A percentile compares a stretch with the other conserved stretches of the same genome.
Evolutionary conservation across 495 filamentous ascomycete species (phyloP).

Genomic region (Staphylotrichum tortipilum): DNA sequence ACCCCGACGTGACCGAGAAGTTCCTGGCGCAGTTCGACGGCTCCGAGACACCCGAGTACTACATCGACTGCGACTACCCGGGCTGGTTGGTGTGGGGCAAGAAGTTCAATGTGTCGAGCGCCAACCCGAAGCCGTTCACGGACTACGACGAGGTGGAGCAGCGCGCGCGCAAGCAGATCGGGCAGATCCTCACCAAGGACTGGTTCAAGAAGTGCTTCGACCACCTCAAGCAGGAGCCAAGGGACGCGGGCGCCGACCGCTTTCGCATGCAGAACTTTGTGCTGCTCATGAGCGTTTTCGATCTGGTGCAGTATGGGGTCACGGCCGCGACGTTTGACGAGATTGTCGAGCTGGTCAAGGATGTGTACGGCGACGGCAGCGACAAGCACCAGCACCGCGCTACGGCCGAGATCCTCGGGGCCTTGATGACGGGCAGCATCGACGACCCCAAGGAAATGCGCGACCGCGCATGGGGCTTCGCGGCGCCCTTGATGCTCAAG

Average conservation of each 20-base stretch:
- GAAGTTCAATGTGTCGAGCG: slow-evolving; percentile 66
- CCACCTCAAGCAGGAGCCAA: slow-evolving; percentile 93
- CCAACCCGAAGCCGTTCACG: slow-evolving; percentile 57
- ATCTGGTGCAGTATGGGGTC: slow-evolving; percentile 67
- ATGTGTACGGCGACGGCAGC: slow-evolving; percentile 78
- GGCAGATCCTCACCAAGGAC: slow-evolving; percentile 62
- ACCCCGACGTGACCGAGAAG: slow-evolving; percentile 61
- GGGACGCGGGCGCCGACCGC: slow-evolving; percentile 72
- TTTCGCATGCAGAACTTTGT: slow-evolving; percentile 82
- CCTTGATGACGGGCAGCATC: slow-evolving; percentile 63
- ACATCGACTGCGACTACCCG: slow-evolving; percentile 82
- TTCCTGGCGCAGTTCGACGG: slow-evolving; percentile 72
- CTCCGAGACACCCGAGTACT: slow-evolving; percentile 69
- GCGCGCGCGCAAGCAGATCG: slow-evolving; percentile 70
- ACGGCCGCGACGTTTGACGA: slow-evolving; percentile 78
- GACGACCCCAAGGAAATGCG: slow-evolving; percentile 63
- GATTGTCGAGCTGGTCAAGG: slow-evolving; percentile 65
- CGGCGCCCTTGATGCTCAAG: slow-evolving; percentile 76
- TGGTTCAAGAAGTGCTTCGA: slow-evolving; percentile 87
- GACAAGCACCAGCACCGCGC: slow-evolving; percentile 98
- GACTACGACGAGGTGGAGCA: slow-evolving; percentile 79
- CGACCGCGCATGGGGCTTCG: slow-evolving; percentile 74
- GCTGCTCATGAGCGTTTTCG: slow-evolving; percentile 79
- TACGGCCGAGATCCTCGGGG: slow-evolving; percentile 87
- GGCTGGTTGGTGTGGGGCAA: slow-evolving; percentile 97